Conservation (phyloP, 2,329 filamentous ascomycete genomes). For the Botryotinia convoluta region DNA sequence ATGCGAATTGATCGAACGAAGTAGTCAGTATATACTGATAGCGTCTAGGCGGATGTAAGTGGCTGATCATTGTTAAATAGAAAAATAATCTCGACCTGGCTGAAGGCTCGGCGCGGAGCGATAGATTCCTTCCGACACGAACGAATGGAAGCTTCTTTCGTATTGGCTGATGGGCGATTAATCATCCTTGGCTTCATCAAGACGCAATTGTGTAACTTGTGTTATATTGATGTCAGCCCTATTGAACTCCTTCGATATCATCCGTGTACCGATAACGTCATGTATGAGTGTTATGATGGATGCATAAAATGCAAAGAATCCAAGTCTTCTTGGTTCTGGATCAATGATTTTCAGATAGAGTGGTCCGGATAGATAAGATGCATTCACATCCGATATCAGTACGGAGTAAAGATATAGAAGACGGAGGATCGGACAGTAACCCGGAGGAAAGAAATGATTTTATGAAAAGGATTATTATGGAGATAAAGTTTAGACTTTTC, state of each 20-base stretch:
- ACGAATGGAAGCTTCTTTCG: not conserved
- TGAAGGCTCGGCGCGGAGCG: not conserved
- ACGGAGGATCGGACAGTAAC: not conserved
- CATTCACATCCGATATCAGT: not conserved
- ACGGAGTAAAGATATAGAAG: not conserved
- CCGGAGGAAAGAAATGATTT: not conserved
- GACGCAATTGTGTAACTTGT: not conserved
- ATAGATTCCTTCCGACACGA: not conserved
- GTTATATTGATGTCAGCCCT: not conserved
- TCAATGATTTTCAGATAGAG: not conserved
- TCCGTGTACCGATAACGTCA: not conserved
- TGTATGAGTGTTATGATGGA: not conserved
- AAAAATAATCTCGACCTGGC: slow-evolving; percentile 1
- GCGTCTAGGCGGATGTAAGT: not conserved
- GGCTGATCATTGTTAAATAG: not conserved
- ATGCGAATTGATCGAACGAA: not conserved
- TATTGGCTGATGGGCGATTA: not conserved
- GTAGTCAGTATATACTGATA: not conserved
- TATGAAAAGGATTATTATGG: not conserved
- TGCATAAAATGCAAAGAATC: not conserved
- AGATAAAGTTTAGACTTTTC: not conserved
- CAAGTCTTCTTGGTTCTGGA: not conserved
- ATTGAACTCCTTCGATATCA: not conserved
- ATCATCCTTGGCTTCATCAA: not conserved
- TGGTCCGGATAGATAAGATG: not conserved